Evolutionary conservation across 768 basidiomycete species (phyloP).

Genomic region (Collybiopsis confluens): DNA sequence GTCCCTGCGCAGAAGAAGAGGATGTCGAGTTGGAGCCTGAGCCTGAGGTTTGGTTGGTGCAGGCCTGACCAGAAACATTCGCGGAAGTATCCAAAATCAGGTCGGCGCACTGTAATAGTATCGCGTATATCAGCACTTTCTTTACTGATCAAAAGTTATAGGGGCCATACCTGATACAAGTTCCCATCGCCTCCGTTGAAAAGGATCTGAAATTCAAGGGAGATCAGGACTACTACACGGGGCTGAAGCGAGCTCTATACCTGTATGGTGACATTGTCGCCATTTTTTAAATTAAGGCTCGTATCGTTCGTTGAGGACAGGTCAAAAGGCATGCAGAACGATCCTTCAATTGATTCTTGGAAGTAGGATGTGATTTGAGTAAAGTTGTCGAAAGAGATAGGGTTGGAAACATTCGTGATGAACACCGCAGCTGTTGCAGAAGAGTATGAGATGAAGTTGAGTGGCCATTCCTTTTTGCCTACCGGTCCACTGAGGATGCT

Average conservation of each 20-base stretch:
- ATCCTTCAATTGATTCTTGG: conserved; percentile 50
- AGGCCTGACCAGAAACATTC: conserved; percentile 34
- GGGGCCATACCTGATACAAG: conserved; percentile 58
- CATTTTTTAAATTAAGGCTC: conserved; percentile 38
- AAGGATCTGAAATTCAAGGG: conserved; percentile 30
- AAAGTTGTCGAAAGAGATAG: conserved; percentile 65
- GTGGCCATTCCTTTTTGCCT: conserved; percentile 16
- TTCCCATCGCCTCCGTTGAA: conserved; percentile 69
- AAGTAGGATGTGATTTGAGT: conserved; percentile 47
- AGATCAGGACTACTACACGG: not conserved
- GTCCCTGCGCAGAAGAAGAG: not conserved
- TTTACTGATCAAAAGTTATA: not conserved
- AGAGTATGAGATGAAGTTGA: not conserved
- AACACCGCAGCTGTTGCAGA: conserved; percentile 41
- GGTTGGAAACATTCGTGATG: conserved; percentile 53
- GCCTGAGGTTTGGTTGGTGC: conserved; percentile 19
- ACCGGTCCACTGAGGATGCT: conserved; percentile 63
- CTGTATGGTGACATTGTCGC: conserved; percentile 73
- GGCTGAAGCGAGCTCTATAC: conserved; percentile 12
- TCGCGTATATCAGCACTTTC: not conserved
- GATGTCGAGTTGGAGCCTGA: too few species aligned
- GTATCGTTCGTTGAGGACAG: conserved; percentile 48
- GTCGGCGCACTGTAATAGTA: conserved; percentile 64
- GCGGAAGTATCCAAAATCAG: conserved; percentile 57
- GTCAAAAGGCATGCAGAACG: conserved; percentile 65